Evolutionary conservation across 495 filamentous ascomycete genomes (phyloP).

Genomic region (Penicillium argentinense): DNA sequence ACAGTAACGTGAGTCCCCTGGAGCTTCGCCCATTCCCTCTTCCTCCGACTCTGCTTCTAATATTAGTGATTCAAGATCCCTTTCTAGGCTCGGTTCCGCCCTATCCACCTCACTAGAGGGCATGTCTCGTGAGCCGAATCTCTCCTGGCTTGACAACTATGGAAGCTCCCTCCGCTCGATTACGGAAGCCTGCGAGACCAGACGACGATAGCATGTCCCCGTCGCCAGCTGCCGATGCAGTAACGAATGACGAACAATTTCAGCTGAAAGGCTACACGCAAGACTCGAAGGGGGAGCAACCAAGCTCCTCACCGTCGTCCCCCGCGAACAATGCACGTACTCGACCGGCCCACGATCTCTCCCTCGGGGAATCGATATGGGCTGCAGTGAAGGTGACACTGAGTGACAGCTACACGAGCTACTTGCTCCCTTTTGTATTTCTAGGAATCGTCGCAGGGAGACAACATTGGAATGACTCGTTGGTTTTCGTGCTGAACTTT

Average conservation of each 20-base stretch:
- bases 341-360: background rate
- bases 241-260: no score
- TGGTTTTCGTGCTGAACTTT: slow-evolving; percentile 27
- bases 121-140: background rate
- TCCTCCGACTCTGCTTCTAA: no score
- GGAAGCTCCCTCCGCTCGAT: background rate
- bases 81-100: no score
- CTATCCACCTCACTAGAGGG: no score
- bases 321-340: background rate
- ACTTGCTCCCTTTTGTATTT: slow-evolving; percentile 20
- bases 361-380: background rate
- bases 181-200: background rate
- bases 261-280: background rate
- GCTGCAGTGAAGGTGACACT: slow-evolving; percentile 2
- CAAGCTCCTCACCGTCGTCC: background rate
- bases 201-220: background rate
- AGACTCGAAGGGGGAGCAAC: background rate
- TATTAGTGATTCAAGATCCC: no score
- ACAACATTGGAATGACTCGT: slow-evolving; percentile 17
- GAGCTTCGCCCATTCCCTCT: background rate
- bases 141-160: background rate
- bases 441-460: slow-evolving; percentile 18
- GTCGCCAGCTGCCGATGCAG: no score
- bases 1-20: no score
- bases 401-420: slow-evolving; percentile 12